A percentile compares a stretch with the other conserved stretches of the same genome.
phyloP scores from a whole-genome alignment of 768 basidiomycete species.

The Epithele typhae region DNA sequence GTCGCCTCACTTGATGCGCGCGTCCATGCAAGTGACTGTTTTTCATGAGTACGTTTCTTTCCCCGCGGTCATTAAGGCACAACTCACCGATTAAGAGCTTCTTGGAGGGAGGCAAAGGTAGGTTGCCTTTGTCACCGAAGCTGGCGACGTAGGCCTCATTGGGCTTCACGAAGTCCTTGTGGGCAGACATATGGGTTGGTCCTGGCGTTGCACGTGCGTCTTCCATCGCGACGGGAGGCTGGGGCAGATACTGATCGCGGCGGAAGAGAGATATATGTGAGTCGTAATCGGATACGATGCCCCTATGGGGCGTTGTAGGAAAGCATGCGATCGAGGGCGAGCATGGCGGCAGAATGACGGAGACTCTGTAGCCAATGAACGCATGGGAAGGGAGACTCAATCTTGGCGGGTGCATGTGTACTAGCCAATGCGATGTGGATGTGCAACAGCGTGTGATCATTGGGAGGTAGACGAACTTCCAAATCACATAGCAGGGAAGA shows the following conservation, averaged over 20 bases:
- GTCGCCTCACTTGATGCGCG: constrained; percentile 54
- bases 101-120: constrained; percentile 39
- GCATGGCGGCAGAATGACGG: constrained; percentile 13
- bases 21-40: constrained; percentile 71
- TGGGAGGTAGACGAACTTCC: no score
- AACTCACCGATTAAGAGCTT: constrained; percentile 35
- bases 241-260: no score
- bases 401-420: no score
- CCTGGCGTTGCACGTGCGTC: constrained; percentile 6
- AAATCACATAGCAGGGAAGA: no score
- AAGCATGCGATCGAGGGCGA: not conserved
- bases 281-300: not conserved
- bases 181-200: constrained; percentile 20
- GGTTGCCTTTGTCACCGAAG: constrained; percentile 40
- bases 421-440: no score
- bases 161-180: constrained; percentile 31
- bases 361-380: no score
- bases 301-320: not conserved
- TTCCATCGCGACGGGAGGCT: constrained; percentile 13
- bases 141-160: constrained; percentile 43
- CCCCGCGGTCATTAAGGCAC: no score
- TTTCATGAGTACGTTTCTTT: not conserved
- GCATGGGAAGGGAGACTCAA: no score
- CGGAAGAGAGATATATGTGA: no score
- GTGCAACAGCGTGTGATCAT: no score